Conservation (phyloP, 164 flowering plant species). For the Malania oleifera region DNA sequence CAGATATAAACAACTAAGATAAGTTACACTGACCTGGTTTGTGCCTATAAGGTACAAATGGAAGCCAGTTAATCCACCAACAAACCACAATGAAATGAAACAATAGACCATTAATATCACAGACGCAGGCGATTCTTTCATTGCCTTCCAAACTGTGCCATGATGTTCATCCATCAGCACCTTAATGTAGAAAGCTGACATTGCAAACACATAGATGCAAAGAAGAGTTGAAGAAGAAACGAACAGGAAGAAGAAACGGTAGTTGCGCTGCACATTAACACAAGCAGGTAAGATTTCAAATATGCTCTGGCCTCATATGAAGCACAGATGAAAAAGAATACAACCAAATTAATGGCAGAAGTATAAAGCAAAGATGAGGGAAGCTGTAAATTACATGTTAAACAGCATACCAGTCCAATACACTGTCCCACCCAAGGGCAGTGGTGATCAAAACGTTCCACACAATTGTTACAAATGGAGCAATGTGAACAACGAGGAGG, state of each 20-base stretch:
- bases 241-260: constrained; percentile 87
- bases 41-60: constrained; percentile 85
- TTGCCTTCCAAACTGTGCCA: constrained; percentile 77
- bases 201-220: constrained; percentile 83
- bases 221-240: constrained; percentile 86
- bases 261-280: constrained; percentile 75
- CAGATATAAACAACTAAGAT: neutral
- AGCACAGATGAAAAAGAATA: neutral
- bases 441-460: constrained; percentile 94
- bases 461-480: constrained; percentile 89
- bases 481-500: constrained; percentile 97
- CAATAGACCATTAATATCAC: constrained; percentile 82
- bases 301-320: neutral
- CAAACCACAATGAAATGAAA: constrained; percentile 87
- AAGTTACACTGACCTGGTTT: constrained; percentile 65
- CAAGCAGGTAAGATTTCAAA: constrained; percentile 7
- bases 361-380: neutral
- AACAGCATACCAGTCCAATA: constrained; percentile 72
- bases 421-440: constrained; percentile 99
- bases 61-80: constrained; percentile 93
- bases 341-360: neutral
- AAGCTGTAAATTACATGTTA: neutral
- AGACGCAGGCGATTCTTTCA: constrained; percentile 84
- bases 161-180: constrained; percentile 65
- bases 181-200: constrained; percentile 85